phyloP scores from a whole-genome alignment of 257 asterid species.

The Rauvolfia tetraphylla region DNA sequence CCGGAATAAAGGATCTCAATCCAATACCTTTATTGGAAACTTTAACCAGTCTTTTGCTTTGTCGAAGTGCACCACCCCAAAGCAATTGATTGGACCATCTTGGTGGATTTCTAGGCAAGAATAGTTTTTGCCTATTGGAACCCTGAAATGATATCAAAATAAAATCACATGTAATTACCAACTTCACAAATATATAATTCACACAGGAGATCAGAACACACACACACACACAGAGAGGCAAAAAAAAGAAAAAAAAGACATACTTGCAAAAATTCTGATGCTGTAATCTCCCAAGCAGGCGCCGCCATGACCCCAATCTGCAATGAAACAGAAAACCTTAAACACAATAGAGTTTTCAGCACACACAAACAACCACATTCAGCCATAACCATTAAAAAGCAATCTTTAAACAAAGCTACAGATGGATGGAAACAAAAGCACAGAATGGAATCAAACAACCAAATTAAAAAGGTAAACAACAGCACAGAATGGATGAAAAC shows the following conservation, averaged over 20 bases:
- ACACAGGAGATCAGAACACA: background rate
- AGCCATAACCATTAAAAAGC: background rate
- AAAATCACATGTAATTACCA: background rate
- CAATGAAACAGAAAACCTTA: background rate
- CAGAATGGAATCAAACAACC: too few species aligned
- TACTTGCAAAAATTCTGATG: slow-evolving; percentile 62
- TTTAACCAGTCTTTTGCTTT: background rate
- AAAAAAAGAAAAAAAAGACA: slow-evolving; percentile 5
- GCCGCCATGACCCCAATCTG: slow-evolving; percentile 49
- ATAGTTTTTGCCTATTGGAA: slow-evolving; percentile 42
- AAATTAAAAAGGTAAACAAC: too few species aligned
- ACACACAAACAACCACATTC: background rate
- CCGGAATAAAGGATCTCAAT: slow-evolving; percentile 17
- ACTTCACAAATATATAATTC: background rate
- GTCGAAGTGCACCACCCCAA: slow-evolving; percentile 46
- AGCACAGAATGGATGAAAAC: background rate
- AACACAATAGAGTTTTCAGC: background rate
- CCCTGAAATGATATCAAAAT: slow-evolving; percentile 35
- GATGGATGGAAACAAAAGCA: too few species aligned
- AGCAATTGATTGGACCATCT: slow-evolving; percentile 42
- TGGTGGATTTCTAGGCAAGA: slow-evolving; percentile 36
- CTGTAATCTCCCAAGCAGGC: slow-evolving; percentile 48
- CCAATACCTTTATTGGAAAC: slow-evolving; percentile 24
- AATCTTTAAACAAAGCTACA: background rate
- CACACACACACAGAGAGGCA: too few species aligned